A percentile compares a stretch with the other conserved stretches of the same genome.
These are phyloP conservation scores for Candida pseudoviswanathii DNA, from an alignment of 1,139 yeast species.

Conservation along the genomic window DNA sequence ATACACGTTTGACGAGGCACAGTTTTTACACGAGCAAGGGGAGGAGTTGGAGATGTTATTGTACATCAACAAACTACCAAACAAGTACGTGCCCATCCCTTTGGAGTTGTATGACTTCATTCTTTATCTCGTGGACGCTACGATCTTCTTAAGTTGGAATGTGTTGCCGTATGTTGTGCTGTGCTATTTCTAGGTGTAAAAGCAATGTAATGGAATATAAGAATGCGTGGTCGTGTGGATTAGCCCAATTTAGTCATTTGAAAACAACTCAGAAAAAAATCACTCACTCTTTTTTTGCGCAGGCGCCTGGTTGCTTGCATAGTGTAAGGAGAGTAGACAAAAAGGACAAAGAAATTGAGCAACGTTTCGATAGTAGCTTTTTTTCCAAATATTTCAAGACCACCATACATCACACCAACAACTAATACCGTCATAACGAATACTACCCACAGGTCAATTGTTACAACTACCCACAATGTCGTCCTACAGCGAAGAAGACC, in stretches of 20 bases:
- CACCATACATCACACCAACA: not conserved
- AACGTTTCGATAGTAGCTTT: not conserved
- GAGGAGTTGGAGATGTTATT: constrained; percentile 29
- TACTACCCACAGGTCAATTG: not conserved
- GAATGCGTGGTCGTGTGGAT: not conserved
- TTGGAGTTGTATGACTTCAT: constrained; percentile 39
- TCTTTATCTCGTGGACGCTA: constrained; percentile 32
- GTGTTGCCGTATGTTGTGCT: constrained; percentile 9
- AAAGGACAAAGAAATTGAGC: constrained; percentile 4
- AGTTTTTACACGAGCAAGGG: constrained; percentile 14
- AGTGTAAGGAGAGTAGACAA: not conserved
- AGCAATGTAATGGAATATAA: not conserved
- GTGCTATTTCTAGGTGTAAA: not conserved
- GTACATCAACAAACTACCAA: constrained; percentile 36
- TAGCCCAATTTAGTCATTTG: not conserved
- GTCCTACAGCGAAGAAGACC: constrained; percentile 40
- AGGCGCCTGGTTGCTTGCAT: not conserved
- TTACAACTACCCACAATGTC: constrained; percentile 6
- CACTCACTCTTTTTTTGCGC: not conserved
- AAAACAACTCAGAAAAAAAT: not conserved
- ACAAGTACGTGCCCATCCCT: constrained; percentile 39
- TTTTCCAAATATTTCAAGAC: constrained; percentile 2
- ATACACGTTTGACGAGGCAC: constrained; percentile 21
- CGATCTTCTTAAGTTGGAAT: constrained; percentile 25
- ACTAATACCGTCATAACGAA: not conserved